Base-by-base conservation (phyloP, 73 alveolate genomes). In the Paramecium octaurelia region DNA sequence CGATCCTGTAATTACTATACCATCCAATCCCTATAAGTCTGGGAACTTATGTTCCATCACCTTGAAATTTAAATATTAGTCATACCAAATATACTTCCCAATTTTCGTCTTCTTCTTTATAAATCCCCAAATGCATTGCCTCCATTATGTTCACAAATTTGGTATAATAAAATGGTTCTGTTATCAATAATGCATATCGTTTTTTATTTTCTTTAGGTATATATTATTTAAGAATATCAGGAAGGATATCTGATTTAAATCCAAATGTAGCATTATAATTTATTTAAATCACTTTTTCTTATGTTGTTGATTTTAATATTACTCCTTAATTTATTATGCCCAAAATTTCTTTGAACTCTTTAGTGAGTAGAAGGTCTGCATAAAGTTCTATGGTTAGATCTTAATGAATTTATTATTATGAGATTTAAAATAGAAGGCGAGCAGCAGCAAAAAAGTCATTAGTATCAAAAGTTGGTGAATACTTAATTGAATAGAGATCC, bases 401-500 rank as follows among this genome's bases (percentile, higher is more conserved):
- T 23, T 54, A 6, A 54, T 54, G 14, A 18, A 6, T 2, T 54
- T 54, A 16, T 18, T 54, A 54, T 54, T 54, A 54, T 18, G 31
- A 27, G 31, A 18, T 21, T 24, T 44, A 21, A 80, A 31, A 23
- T 0, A 80, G 21, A 3, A 43, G 48, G 23, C 91, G 48, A 43
- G 91, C 76, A 14, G 91, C 70, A 21, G 91, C 91, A 34, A 80
- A 31, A 46, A 40, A 48, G 48, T 80, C 91, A 80, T 80, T 31
- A 1, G 91, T 27, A 80, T 80, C 91, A 44, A 80, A 80, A 11
- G 2, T n/a, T 1, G 84, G 84, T 3, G 84, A 31, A 64, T 64
- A 64, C 14, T 64, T 64, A 2, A 64, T 64, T 2, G 48, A 64
- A 64, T 23, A 64, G 6, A 64, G 24, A 24, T 64, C 84, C 27